Evolutionary conservation across 2,329 filamentous ascomycete species (phyloP).

Genomic region (Pyricularia grisea): DNA sequence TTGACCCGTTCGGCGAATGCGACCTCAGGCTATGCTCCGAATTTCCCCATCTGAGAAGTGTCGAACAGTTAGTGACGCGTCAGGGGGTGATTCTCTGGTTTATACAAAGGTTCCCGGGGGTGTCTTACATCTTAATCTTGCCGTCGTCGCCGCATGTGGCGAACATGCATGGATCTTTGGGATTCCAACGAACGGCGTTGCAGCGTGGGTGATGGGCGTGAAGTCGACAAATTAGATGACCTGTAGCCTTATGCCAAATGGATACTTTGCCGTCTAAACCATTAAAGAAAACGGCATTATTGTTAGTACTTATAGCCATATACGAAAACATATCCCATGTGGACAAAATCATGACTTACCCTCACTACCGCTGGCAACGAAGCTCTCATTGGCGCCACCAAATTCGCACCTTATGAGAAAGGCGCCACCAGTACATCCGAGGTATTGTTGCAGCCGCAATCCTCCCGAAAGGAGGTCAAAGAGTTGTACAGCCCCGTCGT

Average conservation of each 20-base stretch:
- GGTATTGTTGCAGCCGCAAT: slow-evolving; percentile 61
- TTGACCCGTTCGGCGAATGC: background rate
- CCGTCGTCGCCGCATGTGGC: slow-evolving; percentile 86
- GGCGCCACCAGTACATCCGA: slow-evolving; percentile 64
- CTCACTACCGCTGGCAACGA: slow-evolving; percentile 87
- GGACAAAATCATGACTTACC: slow-evolving; percentile 38
- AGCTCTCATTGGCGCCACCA: slow-evolving; percentile 85
- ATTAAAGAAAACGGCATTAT: background rate
- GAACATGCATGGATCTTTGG: slow-evolving; percentile 71
- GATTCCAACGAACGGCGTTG: slow-evolving; percentile 86
- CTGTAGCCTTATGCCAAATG: slow-evolving; percentile 86
- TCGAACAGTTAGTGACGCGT: background rate
- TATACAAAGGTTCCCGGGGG: background rate
- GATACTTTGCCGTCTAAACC: slow-evolving; percentile 55
- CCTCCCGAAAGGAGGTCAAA: slow-evolving; percentile 65
- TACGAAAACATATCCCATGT: background rate
- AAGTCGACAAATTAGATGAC: slow-evolving; percentile 64
- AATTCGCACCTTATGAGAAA: slow-evolving; percentile 77
- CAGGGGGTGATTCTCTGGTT: background rate
- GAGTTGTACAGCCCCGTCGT: slow-evolving; percentile 66
- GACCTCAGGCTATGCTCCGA: background rate
- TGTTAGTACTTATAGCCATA: background rate
- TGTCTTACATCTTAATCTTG: slow-evolving; percentile 71
- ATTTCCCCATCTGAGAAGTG: background rate
- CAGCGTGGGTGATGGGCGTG: slow-evolving; percentile 68